These are phyloP conservation scores for Talaromyces sp. DNA, from an alignment of 2,329 filamentous ascomycete genomes.

Conservation along the genomic window DNA sequence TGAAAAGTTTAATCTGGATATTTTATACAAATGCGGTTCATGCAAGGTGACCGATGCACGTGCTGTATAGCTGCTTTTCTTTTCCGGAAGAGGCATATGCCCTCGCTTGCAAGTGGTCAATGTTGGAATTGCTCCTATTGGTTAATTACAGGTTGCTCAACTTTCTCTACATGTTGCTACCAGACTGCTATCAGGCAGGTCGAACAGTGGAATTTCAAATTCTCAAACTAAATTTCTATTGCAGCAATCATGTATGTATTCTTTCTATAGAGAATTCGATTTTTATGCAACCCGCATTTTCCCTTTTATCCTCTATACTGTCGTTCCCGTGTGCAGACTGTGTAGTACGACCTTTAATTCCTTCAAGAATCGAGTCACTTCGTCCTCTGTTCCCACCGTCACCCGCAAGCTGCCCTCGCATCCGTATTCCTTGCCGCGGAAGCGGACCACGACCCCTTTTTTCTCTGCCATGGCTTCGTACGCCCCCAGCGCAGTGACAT, in stretches of 20 bases:
- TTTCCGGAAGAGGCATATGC: not conserved
- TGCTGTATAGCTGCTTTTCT: too few species aligned
- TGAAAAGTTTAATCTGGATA: not conserved
- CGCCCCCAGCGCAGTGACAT: constrained; percentile 68
- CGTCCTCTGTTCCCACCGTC: constrained; percentile 83
- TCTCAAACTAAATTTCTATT: not conserved
- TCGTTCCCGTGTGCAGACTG: constrained; percentile 42
- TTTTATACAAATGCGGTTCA: not conserved
- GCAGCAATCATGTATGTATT: not conserved
- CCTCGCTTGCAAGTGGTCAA: not conserved
- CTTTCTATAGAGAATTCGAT: not conserved
- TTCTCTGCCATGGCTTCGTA: constrained; percentile 83
- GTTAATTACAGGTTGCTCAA: not conserved
- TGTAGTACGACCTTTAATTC: constrained; percentile 57
- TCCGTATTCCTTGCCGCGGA: constrained; percentile 86
- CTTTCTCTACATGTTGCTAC: too few species aligned
- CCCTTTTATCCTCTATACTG: constrained; percentile 26
- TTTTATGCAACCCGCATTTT: not conserved
- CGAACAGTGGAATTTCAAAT: not conserved
- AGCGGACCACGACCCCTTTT: constrained; percentile 86
- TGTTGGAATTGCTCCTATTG: not conserved
- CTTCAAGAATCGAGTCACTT: constrained; percentile 73
- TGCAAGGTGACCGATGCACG: not conserved
- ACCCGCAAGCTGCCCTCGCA: constrained; percentile 86
- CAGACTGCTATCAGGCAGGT: too few species aligned